These are phyloP conservation scores for Trichoderma hamatum DNA, from an alignment of 2,329 filamentous ascomycete genomes.

Conservation along the genomic window DNA sequence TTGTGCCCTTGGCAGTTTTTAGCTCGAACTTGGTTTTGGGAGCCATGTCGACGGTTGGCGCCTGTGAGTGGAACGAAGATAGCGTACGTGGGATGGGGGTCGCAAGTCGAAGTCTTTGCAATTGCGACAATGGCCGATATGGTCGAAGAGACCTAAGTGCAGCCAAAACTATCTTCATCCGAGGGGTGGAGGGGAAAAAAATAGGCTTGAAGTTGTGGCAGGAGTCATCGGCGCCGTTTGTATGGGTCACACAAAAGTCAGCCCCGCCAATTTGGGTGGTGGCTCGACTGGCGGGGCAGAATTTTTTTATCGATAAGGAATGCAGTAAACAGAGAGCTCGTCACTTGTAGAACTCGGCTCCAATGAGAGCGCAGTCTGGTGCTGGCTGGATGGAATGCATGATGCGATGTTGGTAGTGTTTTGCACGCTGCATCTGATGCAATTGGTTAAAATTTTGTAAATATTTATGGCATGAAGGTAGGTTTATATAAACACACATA, in stretches of 20 bases:
- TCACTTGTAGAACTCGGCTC: neutral
- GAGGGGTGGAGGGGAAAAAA: slow-evolving; percentile 30
- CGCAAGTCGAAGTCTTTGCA: slow-evolving; percentile 3
- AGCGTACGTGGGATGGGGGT: slow-evolving; percentile 30
- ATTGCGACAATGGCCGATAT: slow-evolving; percentile 26
- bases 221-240: slow-evolving; percentile 27
- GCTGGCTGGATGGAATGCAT: neutral
- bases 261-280: slow-evolving; percentile 3
- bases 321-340: neutral
- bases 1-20: slow-evolving; percentile 89
- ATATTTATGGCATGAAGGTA: neutral
- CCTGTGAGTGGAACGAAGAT: slow-evolving; percentile 33
- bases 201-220: slow-evolving; percentile 26
- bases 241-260: slow-evolving; percentile 20
- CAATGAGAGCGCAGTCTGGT: neutral
- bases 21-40: slow-evolving; percentile 37
- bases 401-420: neutral
- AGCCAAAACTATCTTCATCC: slow-evolving; percentile 31
- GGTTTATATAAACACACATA: neutral
- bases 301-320: slow-evolving; percentile 24
- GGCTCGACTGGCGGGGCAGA: slow-evolving; percentile 2
- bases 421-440: neutral
- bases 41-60: slow-evolving; percentile 34
- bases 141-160: slow-evolving; percentile 30
- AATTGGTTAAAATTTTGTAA: neutral